phyloP scores from a whole-genome alignment of 768 basidiomycete genomes.

The Leccinellum luteum region DNA sequence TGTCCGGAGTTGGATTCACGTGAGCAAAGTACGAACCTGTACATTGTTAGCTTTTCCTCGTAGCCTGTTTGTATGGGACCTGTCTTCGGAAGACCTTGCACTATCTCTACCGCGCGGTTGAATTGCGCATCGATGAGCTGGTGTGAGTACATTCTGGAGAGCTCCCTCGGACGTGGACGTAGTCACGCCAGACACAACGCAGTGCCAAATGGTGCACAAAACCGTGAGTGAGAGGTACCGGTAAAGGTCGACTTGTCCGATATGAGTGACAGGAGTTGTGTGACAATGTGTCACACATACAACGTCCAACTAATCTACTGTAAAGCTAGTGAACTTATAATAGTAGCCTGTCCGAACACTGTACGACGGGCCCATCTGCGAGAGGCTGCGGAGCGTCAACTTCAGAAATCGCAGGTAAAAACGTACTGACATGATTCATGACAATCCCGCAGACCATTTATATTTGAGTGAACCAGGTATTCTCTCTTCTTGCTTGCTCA shows the following conservation, averaged over 20 bases:
- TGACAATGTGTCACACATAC: neutral
- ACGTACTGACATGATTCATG: conserved; percentile 7
- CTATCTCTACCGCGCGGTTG: conserved; percentile 90
- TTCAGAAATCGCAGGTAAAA: neutral
- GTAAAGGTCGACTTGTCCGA: neutral
- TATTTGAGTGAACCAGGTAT: conserved; percentile 78
- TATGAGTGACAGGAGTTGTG: conserved; percentile 14
- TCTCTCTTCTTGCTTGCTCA: conserved; percentile 57
- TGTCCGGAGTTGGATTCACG: neutral
- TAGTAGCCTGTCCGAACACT: neutral
- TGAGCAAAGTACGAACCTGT: conserved; percentile 55
- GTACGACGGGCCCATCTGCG: too few relatives aligned
- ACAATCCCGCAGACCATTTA: conserved; percentile 56
- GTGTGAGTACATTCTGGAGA: conserved; percentile 51
- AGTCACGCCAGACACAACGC: neutral
- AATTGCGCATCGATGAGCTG: conserved; percentile 82
- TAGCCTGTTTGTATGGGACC: conserved; percentile 95
- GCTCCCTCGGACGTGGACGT: neutral
- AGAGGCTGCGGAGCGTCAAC: conserved; percentile 1
- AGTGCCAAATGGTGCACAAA: neutral
- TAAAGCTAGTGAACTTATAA: neutral
- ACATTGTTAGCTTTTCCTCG: conserved; percentile 93
- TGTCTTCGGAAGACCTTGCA: conserved; percentile 88
- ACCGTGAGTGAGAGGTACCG: neutral
- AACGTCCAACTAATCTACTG: neutral